Evolutionary conservation across 73 alveolate genomes (phyloP).

Genomic region (Paramecium primaurelia): DNA sequence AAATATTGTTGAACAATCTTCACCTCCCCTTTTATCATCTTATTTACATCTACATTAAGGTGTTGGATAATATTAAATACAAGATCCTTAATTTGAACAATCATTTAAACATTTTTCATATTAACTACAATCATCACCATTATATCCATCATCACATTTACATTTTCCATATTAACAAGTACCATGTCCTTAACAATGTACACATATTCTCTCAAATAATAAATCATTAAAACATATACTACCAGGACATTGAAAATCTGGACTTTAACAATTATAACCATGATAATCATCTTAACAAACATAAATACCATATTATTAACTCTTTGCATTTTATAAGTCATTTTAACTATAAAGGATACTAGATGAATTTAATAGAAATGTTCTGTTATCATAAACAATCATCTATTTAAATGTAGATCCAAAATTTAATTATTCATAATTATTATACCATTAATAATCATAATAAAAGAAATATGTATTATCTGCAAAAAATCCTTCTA

Average conservation of each 20-base stretch:
- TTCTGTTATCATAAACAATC: background rate
- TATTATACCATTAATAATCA: background rate
- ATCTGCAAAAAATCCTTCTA: background rate
- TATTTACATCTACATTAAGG: conserved; percentile 1
- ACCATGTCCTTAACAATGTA: conserved; percentile 12
- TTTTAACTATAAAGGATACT: background rate
- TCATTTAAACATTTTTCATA: background rate
- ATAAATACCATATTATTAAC: background rate
- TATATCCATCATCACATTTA: background rate
- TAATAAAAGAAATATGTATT: background rate
- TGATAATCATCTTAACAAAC: background rate
- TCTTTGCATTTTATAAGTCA: background rate
- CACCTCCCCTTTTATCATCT: background rate
- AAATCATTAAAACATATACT: background rate
- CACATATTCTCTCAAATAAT: background rate
- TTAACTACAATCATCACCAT: background rate
- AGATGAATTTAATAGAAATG: background rate
- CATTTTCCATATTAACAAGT: background rate
- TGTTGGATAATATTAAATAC: background rate
- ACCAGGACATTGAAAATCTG: background rate
- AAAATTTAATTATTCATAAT: background rate
- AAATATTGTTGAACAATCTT: background rate
- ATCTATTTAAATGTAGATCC: background rate
- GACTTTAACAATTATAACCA: background rate
- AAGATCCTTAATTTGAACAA: background rate